Conservation (phyloP, 139 green algal genomes). For the Tetraselmis striata region DNA sequence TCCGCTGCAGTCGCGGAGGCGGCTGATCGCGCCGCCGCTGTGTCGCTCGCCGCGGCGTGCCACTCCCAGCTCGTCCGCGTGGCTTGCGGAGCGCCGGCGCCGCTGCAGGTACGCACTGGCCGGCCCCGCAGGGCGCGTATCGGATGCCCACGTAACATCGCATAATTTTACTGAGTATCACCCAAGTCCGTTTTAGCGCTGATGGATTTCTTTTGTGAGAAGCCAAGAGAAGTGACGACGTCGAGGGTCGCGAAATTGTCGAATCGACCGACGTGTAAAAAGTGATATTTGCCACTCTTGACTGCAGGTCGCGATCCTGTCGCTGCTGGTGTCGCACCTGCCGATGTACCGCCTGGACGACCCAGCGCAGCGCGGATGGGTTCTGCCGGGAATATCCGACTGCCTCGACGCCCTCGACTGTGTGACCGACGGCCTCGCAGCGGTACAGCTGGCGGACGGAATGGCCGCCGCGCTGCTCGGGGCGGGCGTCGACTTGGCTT, state of each 20-base stretch:
- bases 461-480: background rate
- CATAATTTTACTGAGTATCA: no score
- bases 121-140: no score
- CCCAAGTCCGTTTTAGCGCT: no score
- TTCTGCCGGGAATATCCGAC: background rate
- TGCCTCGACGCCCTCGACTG: background rate
- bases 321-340: background rate
- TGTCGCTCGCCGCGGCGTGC: background rate
- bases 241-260: no score
- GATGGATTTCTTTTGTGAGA: no score
- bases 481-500: background rate
- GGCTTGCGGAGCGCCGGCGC: background rate
- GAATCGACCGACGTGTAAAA: no score
- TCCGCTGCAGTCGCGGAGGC: background rate
- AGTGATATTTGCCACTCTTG: no score
- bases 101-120: background rate
- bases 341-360: background rate
- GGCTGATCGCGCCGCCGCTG: no score
- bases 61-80: background rate
- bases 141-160: no score
- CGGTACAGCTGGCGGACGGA: background rate
- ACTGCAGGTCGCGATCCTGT: background rate
- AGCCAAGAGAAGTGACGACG: no score
- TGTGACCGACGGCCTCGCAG: background rate
- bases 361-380: background rate